A percentile compares a stretch with the other conserved stretches of the same genome.
Conservation (phyloP, 2,329 filamentous ascomycete genomes). For the Exophiala spinifera region DNA sequence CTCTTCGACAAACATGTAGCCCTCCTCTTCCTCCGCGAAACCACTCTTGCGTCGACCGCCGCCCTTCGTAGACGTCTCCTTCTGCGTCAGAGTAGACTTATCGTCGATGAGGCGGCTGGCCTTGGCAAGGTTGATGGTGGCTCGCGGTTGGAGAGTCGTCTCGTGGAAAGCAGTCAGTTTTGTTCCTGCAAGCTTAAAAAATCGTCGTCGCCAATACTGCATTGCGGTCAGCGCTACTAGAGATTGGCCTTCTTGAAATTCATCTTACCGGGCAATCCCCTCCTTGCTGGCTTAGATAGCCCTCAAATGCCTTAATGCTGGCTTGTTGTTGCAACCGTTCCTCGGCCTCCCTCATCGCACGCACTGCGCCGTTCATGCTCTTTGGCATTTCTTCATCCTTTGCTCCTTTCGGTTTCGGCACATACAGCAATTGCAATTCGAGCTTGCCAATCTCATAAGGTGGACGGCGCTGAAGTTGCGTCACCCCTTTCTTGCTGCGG, state of each 20-base stretch:
- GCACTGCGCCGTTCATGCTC: conserved; percentile 95
- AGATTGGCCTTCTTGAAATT: not conserved
- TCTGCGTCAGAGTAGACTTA: conserved; percentile 75
- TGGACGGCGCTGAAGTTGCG: conserved; percentile 71
- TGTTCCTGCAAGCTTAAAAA: conserved; percentile 88
- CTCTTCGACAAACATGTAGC: conserved; percentile 99
- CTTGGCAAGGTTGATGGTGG: conserved; percentile 94
- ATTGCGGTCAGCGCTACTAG: not conserved
- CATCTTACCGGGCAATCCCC: conserved; percentile 89
- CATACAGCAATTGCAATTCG: conserved; percentile 88
- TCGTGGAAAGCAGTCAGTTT: conserved; percentile 96
- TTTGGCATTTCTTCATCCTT: conserved; percentile 97
- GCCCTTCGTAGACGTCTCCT: conserved; percentile 71
- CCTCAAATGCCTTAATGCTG: conserved; percentile 61
- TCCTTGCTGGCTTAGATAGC: conserved; percentile 90
- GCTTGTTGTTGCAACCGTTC: conserved; percentile 54
- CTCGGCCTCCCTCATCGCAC: conserved; percentile 88
- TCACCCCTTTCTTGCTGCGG: conserved; percentile 83
- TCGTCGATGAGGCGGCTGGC: conserved; percentile 93
- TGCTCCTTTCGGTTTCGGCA: conserved; percentile 82
- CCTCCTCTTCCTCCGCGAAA: conserved; percentile 97
- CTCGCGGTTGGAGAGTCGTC: conserved; percentile 87
- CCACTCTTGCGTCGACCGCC: conserved; percentile 85
- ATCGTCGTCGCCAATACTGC: conserved; percentile 95
- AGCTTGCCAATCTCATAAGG: conserved; percentile 97